A percentile compares a stretch with the other conserved stretches of the same genome.
Conservation (phyloP, 2,329 filamentous ascomycete genomes). For the Fusarium sp. region DNA sequence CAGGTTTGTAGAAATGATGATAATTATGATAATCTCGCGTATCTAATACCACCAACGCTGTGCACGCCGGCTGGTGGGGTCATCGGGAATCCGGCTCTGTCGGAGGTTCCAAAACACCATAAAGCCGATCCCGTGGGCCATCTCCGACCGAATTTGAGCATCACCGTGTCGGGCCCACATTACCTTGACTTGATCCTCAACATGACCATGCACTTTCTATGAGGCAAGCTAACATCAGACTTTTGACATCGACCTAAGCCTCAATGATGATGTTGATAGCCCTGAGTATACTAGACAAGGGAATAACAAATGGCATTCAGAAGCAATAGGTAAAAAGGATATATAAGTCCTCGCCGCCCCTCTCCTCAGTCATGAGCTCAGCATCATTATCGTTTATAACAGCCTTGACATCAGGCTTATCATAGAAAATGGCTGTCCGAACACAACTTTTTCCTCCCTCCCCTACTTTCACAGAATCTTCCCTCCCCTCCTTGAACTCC, state of each 20-base stretch:
- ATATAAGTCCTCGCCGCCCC: neutral
- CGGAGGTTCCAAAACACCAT: constrained; percentile 18
- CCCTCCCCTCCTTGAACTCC: constrained; percentile 16
- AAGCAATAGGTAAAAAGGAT: neutral
- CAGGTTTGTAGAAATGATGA: neutral
- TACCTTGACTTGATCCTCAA: neutral
- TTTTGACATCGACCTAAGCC: neutral
- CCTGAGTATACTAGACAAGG: neutral
- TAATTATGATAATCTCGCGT: neutral
- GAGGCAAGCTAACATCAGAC: neutral
- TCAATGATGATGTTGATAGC: neutral
- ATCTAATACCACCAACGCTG: neutral
- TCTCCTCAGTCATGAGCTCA: neutral
- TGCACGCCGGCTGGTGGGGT: neutral
- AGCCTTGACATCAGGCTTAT: neutral
- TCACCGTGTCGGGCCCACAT: neutral
- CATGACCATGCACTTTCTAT: neutral
- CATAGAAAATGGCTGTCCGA: constrained; percentile 16
- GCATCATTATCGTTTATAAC: neutral
- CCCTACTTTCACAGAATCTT: constrained; percentile 28
- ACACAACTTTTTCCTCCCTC: constrained; percentile 29
- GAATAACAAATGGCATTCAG: neutral
- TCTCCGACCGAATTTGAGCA: constrained; percentile 21
- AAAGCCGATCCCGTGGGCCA: constrained; percentile 29
- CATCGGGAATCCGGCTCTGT: constrained; percentile 24